These are phyloP conservation scores for Aspergillus calidoustus DNA, from an alignment of 2,329 filamentous ascomycete species.

Conservation along the genomic window DNA sequence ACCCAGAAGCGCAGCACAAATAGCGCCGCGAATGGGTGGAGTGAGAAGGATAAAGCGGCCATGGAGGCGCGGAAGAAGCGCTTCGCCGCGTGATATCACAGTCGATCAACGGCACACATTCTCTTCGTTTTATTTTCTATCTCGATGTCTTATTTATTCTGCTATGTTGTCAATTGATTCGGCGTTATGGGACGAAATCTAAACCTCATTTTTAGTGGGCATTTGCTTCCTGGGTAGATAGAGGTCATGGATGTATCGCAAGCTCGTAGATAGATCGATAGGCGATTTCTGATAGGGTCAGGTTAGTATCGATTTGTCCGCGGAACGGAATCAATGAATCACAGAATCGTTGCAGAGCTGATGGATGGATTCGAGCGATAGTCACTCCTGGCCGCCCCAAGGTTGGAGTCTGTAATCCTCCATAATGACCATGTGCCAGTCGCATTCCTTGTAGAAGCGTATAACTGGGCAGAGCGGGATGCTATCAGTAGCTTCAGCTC, in stretches of 20 bases:
- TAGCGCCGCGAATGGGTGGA: conserved; percentile 28
- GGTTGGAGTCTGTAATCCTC: background rate
- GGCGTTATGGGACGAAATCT: conserved; percentile 14
- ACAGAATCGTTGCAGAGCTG: background rate
- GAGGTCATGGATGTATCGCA: background rate
- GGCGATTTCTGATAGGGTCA: background rate
- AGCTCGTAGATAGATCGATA: background rate
- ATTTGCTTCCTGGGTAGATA: background rate
- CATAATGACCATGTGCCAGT: background rate
- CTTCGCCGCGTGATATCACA: conserved; percentile 39
- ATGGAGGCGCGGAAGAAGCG: conserved; percentile 55
- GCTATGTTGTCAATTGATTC: conserved; percentile 12
- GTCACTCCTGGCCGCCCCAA: background rate
- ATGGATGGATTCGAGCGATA: background rate
- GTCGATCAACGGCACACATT: background rate
- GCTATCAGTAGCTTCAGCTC: conserved; percentile 3
- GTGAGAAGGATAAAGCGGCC: conserved; percentile 48
- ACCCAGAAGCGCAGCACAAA: conserved; percentile 26
- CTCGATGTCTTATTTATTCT: conserved; percentile 14
- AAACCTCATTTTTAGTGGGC: conserved; percentile 5
- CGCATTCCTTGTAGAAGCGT: background rate
- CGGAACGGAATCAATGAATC: conserved; percentile 3
- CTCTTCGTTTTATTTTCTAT: conserved; percentile 3
- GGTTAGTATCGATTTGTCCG: background rate
- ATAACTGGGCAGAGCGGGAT: background rate